Evolutionary conservation across 2,329 filamentous ascomycete genomes (phyloP).

Genomic region (Daldinia sp.): DNA sequence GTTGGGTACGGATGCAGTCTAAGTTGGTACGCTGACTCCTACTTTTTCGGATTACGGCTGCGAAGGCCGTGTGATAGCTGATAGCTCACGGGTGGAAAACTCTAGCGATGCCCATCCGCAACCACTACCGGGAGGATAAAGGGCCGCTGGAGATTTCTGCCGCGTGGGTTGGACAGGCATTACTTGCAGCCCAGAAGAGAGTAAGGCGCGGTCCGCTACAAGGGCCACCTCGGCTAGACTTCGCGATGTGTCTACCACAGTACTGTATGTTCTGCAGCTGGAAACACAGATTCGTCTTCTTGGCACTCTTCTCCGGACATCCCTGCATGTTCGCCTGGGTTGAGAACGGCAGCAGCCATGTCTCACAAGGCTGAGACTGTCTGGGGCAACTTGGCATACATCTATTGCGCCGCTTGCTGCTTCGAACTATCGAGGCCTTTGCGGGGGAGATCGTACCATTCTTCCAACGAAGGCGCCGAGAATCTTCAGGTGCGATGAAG

Average conservation of each 20-base stretch:
- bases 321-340: conserved; percentile 32
- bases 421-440: conserved; percentile 18
- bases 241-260: conserved; percentile 30
- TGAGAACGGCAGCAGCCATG: conserved; percentile 24
- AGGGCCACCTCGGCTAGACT: conserved; percentile 31
- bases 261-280: conserved; percentile 35
- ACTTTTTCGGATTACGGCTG: conserved; percentile 33
- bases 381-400: conserved; percentile 29
- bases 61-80: conserved; percentile 35
- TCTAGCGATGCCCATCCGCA: conserved; percentile 24
- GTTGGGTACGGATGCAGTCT: conserved; percentile 39
- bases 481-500: conserved; percentile 12
- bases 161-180: conserved; percentile 35
- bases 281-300: conserved; percentile 28
- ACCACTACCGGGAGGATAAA: conserved; percentile 22
- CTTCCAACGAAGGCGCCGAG: background rate
- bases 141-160: conserved; percentile 24
- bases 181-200: conserved; percentile 27
- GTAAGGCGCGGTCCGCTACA: conserved; percentile 36
- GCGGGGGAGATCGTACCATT: conserved; percentile 26
- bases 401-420: conserved; percentile 19
- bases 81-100: conserved; percentile 33
- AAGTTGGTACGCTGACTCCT: conserved; percentile 33
- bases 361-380: conserved; percentile 44
- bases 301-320: conserved; percentile 33